phyloP scores from a whole-genome alignment of 2,329 filamentous ascomycete genomes.

The Fusarium verticillioides region DNA sequence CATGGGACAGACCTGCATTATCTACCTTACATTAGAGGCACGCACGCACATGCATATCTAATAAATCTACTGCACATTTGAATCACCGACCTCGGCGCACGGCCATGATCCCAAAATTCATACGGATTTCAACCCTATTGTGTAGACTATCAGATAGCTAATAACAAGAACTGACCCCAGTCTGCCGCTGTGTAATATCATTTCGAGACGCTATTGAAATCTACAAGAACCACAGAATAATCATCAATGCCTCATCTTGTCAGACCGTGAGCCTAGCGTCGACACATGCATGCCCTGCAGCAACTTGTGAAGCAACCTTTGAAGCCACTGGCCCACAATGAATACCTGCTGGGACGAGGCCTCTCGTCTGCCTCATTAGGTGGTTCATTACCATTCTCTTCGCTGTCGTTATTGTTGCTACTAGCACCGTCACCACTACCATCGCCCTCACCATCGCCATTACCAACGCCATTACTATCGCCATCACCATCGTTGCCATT shows the following conservation, averaged over 20 bases:
- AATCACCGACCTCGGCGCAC: not conserved
- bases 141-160: not conserved
- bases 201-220: not conserved
- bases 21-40: not conserved
- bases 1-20: not conserved
- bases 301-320: not conserved
- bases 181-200: conserved; percentile 1
- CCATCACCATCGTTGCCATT: not conserved
- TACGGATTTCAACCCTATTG: not conserved
- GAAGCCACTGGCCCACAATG: not conserved
- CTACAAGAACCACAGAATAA: not conserved
- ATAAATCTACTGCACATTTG: not conserved
- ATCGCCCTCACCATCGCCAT: not conserved
- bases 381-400: not conserved
- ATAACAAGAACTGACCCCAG: not conserved
- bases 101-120: not conserved
- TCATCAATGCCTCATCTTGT: not conserved
- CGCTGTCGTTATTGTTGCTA: not conserved
- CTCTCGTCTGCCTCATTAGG: not conserved
- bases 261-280: not conserved
- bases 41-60: not conserved
- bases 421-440: not conserved
- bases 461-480: not conserved
- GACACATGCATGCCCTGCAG: not conserved
- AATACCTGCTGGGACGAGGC: not conserved